Conservation (phyloP, 139 green algal genomes). For the Micromonas commoda region DNA sequence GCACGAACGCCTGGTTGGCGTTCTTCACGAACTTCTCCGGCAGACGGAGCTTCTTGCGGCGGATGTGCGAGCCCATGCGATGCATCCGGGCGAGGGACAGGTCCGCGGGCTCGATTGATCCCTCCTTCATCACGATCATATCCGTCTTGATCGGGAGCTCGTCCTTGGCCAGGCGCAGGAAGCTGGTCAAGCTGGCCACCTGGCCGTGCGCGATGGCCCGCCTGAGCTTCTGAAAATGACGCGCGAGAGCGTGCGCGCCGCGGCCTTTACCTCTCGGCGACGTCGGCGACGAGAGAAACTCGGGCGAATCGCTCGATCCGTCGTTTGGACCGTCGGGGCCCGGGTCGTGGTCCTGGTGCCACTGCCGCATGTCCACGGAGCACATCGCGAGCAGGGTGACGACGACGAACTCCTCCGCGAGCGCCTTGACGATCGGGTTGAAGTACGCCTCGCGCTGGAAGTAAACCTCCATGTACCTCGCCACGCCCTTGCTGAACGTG, state of each 20-base stretch:
- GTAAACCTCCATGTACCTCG: not conserved
- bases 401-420: conserved; percentile 6
- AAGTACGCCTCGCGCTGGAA: not conserved
- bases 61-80: not conserved
- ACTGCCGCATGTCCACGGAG: not conserved
- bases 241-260: too few relatives aligned
- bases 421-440: not conserved
- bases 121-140: not conserved
- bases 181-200: too few relatives aligned
- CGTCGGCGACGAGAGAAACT: too few relatives aligned
- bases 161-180: not conserved
- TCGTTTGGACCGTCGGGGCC: too few relatives aligned
- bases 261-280: too few relatives aligned
- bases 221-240: too few relatives aligned
- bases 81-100: not conserved
- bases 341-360: not conserved
- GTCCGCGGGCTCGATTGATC: not conserved
- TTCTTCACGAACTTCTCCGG: conserved; percentile 4
- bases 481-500: not conserved
- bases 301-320: too few relatives aligned
- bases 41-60: not conserved
- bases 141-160: not conserved
- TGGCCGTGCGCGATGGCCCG: too few relatives aligned
- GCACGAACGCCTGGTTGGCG: not conserved
- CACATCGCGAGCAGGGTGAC: not conserved